Conservation (phyloP, 352 stramenopile genomes). For the Pythium oligandrum region DNA sequence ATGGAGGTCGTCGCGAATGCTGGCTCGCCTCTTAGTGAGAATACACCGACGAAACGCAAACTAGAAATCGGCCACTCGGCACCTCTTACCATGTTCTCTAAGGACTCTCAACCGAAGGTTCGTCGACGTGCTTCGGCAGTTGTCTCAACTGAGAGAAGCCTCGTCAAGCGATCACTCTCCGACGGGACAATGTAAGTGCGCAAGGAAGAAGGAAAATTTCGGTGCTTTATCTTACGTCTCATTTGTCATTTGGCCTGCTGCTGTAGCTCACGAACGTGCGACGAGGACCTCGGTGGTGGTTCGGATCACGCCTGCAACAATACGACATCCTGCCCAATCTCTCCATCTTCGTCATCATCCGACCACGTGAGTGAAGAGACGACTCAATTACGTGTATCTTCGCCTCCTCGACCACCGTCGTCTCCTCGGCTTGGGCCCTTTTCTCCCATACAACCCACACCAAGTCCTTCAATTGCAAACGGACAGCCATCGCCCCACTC, state of each 20-base stretch:
- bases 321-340: constrained; percentile 19
- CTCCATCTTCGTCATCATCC: constrained; percentile 14
- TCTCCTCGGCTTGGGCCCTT: constrained; percentile 13
- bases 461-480: neutral
- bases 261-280: constrained; percentile 13
- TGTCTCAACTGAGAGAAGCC: constrained; percentile 15
- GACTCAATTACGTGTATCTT: constrained; percentile 16
- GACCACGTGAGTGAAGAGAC: constrained; percentile 21
- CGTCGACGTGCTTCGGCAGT: constrained; percentile 36
- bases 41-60: constrained; percentile 62
- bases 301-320: constrained; percentile 4
- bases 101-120: constrained; percentile 49
- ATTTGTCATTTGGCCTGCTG: neutral
- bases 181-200: constrained; percentile 69
- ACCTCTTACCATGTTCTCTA: constrained; percentile 18
- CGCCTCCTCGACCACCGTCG: constrained; percentile 9
- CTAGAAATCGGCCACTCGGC: constrained; percentile 36
- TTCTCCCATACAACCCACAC: constrained; percentile 3
- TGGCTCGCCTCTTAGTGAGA: constrained; percentile 16
- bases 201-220: neutral
- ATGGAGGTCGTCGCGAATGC: constrained; percentile 30
- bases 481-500: neutral
- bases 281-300: constrained; percentile 15
- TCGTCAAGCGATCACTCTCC: constrained; percentile 57
- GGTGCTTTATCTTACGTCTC: constrained; percentile 2